Percentiles rank a stretch among this genome's conserved stretches.
Conservation (phyloP, 1,284 basidiomycete genomes). For the Marasmius oreades region DNA sequence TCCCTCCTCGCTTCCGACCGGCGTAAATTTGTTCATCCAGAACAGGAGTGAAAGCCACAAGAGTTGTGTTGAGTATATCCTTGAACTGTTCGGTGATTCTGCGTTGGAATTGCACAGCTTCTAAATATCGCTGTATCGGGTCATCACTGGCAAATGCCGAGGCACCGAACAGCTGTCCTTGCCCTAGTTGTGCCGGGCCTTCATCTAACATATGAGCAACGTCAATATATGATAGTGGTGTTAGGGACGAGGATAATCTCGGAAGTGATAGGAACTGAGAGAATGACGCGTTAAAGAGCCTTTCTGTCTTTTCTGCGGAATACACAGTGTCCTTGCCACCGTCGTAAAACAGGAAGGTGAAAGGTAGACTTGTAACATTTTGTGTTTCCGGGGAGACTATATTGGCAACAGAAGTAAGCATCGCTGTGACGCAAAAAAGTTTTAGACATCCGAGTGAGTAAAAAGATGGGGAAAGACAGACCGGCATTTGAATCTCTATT, state of each 20-base stretch:
- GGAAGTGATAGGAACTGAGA: conserved; percentile 37
- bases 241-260: conserved; percentile 21
- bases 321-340: conserved; percentile 18
- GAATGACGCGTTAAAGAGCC: conserved; percentile 28
- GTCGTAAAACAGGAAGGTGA: conserved; percentile 28
- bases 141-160: conserved; percentile 21
- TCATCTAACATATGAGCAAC: conserved; percentile 27
- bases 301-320: conserved; percentile 14
- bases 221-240: conserved; percentile 31
- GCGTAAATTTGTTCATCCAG: conserved; percentile 10
- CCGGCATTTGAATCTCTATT: conserved; percentile 35
- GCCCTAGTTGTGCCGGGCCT: conserved; percentile 23
- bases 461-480: conserved; percentile 15
- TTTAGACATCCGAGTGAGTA: neutral
- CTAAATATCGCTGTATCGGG: conserved; percentile 18
- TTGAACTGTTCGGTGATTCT: conserved; percentile 2
- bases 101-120: conserved; percentile 1
- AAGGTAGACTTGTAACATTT: conserved; percentile 13
- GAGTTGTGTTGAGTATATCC: neutral
- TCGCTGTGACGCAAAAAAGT: conserved; percentile 17
- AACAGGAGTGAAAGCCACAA: conserved; percentile 14
- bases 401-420: conserved; percentile 23
- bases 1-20: conserved; percentile 13
- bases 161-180: conserved; percentile 32
- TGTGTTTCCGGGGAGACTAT: conserved; percentile 11